These are phyloP conservation scores for Amborella trichopoda DNA, from an alignment of 164 flowering plant genomes.

Conservation along the genomic window DNA sequence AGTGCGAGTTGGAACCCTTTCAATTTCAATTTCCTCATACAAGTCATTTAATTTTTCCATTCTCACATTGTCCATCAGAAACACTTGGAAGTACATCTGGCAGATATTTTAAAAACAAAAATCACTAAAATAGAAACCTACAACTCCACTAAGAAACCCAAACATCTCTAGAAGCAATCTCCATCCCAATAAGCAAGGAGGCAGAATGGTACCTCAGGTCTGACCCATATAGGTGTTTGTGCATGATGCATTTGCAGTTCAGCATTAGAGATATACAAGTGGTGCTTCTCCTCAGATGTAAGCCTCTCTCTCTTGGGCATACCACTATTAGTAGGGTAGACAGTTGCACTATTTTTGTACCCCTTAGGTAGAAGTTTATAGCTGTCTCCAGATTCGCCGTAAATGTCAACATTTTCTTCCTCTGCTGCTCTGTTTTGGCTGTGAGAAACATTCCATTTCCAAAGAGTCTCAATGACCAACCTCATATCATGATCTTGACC, in stretches of 20 bases:
- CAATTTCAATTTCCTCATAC: slow-evolving; percentile 57
- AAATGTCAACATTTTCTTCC: slow-evolving; percentile 51
- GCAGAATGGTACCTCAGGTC: slow-evolving; percentile 39
- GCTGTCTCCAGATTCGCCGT: slow-evolving; percentile 33
- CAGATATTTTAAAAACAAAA: slow-evolving; percentile 8
- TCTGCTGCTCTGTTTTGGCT: slow-evolving; percentile 41
- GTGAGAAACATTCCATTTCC: slow-evolving; percentile 72
- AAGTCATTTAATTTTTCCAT: slow-evolving; percentile 14
- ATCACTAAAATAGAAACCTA: neutral
- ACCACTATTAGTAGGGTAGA: slow-evolving; percentile 12
- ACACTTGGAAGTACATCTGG: slow-evolving; percentile 54
- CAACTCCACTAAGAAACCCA: neutral
- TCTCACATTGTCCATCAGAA: slow-evolving; percentile 22
- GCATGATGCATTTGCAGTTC: slow-evolving; percentile 63
- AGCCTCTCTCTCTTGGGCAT: slow-evolving; percentile 15
- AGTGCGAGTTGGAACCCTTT: slow-evolving; percentile 34
- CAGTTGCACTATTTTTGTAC: slow-evolving; percentile 9
- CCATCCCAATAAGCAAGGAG: no score
- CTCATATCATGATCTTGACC: slow-evolving; percentile 33
- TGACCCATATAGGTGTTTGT: slow-evolving; percentile 51
- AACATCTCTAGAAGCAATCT: neutral
- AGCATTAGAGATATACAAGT: slow-evolving; percentile 60
- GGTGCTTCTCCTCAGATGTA: slow-evolving; percentile 34
- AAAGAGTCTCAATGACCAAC: slow-evolving; percentile 51
- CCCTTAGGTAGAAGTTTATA: slow-evolving; percentile 36